Evolutionary conservation across 176 grass and related monocot species (phyloP).

Genomic region (Urochloa ruziziensis): DNA sequence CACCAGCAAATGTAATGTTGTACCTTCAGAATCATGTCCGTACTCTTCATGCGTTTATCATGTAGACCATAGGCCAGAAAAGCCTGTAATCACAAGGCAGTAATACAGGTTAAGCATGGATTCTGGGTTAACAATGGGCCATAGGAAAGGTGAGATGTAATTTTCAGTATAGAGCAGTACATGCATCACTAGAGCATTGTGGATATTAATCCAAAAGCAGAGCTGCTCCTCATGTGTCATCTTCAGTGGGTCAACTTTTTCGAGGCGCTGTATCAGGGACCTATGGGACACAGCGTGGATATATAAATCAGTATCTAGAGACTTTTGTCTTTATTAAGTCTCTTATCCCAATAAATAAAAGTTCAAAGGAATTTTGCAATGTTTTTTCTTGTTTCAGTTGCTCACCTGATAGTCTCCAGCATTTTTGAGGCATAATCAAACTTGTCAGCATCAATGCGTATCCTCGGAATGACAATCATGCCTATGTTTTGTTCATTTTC

Average conservation of each 20-base stretch:
- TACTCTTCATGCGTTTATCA: slow-evolving; percentile 71
- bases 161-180: slow-evolving; percentile 45
- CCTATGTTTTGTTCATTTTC: slow-evolving; percentile 40
- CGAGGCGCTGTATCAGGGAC: slow-evolving; percentile 65
- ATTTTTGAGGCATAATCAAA: slow-evolving; percentile 91
- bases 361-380: neutral
- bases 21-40: slow-evolving; percentile 86
- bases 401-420: slow-evolving; percentile 83
- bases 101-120: slow-evolving; percentile 9
- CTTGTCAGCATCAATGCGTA: slow-evolving; percentile 72
- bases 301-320: slow-evolving; percentile 29
- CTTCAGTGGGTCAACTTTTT: slow-evolving; percentile 72
- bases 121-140: neutral
- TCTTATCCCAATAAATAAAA: neutral
- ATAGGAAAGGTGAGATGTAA: neutral
- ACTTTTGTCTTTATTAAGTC: neutral
- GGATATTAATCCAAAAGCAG: slow-evolving; percentile 89
- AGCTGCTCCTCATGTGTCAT: slow-evolving; percentile 78
- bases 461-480: slow-evolving; percentile 71
- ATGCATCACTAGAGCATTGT: slow-evolving; percentile 89
- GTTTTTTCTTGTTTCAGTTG: neutral
- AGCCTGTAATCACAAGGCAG: slow-evolving; percentile 45
- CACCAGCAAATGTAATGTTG: neutral
- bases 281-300: slow-evolving; percentile 38
- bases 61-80: slow-evolving; percentile 79